Percentiles rank a stretch among this genome's conserved stretches.
These are phyloP conservation scores for Jatropha curcas DNA, from an alignment of 345 rosid genomes.

Conservation along the genomic window DNA sequence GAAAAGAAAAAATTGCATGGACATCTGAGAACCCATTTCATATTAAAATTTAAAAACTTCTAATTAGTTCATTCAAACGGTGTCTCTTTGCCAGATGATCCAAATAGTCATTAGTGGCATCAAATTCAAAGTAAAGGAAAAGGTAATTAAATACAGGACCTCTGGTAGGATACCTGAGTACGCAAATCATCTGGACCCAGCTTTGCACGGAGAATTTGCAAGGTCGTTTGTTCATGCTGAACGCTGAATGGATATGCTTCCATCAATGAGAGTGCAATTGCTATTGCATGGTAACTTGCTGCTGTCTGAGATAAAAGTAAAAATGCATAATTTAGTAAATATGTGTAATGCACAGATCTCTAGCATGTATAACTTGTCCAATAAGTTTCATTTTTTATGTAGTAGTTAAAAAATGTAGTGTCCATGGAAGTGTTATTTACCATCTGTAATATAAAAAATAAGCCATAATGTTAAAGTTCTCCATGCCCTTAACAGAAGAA, in stretches of 20 bases:
- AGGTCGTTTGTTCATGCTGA: conserved; percentile 97
- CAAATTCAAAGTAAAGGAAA: background rate
- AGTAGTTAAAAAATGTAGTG: background rate
- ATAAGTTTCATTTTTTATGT: conserved; percentile 13
- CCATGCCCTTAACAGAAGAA: background rate
- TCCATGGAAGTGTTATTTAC: background rate
- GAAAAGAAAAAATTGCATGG: conserved; percentile 10
- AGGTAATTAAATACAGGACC: background rate
- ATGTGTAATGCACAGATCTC: background rate
- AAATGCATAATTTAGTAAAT: conserved; percentile 10
- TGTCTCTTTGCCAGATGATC: background rate
- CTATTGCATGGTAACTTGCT: conserved; percentile 99
- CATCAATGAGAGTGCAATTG: conserved; percentile 99
- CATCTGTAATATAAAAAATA: background rate
- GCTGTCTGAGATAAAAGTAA: conserved; percentile 68
- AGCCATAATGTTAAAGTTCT: background rate
- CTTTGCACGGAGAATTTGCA: conserved; percentile 90
- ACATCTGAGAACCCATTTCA: background rate
- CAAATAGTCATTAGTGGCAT: background rate
- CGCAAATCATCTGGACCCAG: conserved; percentile 98
- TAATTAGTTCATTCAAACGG: too few species aligned
- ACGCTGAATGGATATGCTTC: conserved; percentile 97
- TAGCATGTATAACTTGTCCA: background rate
- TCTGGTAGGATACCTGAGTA: conserved; percentile 67
- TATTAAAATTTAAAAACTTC: background rate